Base-by-base conservation (phyloP, 2,329 filamentous ascomycete species). In the Lachnellula occidentalis region DNA sequence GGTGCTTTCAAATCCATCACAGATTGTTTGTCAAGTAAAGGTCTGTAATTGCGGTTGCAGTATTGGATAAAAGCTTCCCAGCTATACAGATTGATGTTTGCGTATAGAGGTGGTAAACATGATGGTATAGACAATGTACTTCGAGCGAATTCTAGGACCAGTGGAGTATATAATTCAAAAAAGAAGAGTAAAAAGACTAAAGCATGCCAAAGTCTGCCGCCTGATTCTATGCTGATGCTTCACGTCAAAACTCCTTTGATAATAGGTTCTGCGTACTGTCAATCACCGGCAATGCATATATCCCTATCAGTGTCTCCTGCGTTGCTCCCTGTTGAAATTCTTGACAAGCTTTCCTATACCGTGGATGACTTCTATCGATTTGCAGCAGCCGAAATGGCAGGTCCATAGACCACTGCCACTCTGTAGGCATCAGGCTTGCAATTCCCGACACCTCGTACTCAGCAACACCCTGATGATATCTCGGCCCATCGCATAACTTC, bases 1-100 rank as follows among this genome's bases (percentile, higher is more conserved):
- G 56, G 56, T 21, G 50, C 56, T 19, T 58, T 55, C 48, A 46
- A 41, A 6, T 14, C 48, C 17, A 58, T 58, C 24, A 55, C 53
- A 8, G 48, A 57, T 21, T 57, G 17, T 24, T 45, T 45, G 21
- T 24, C 17, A 24, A 24, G 21, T 22, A 3, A 45, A 3, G 42
- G 42, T 22, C 21, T 45, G 21, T 45, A 24, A 19, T 5, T 42
- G 39, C 39, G 39, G 17, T 42, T 42, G 39, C 14, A 42, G 17
- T 42, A 42, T 42, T 42, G 14, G 14, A 42, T 7, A 42, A 42
- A 5, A 42, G 14, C 14, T 42, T 42, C n/a, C 39, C 39, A 42
- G 19, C 39, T 42, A 42, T 42, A 42, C 39, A 42, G 39, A 42
- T 42, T 42, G 14, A 42, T 17, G 39, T 42, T 42, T 42, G 39